Base-by-base conservation (phyloP, 805 yeast genomes). In the Myxozyma monticola region DNA sequence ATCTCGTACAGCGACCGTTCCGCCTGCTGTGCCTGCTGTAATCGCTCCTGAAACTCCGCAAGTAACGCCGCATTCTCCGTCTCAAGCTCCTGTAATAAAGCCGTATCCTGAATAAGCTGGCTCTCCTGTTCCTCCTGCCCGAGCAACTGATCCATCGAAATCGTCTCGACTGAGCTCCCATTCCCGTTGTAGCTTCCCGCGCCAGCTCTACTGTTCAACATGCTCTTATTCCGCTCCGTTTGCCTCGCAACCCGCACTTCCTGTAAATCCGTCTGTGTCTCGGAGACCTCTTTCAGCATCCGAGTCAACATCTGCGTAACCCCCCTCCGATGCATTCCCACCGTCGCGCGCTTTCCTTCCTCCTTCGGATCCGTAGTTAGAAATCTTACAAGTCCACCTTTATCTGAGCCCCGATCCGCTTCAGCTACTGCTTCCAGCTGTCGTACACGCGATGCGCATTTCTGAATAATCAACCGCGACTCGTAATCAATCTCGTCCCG, bases 1-100 rank as follows among this genome's bases (percentile, higher is more conserved):
- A 90, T 83, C 62, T 88, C 96, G 18, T 61, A 60, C 58, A 71
- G 62, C 24, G 73, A 67, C 57, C 61, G 62, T 54, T 71, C 75
- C 2, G 74, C 74, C 33, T 60, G 60, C 36, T 64, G 60, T 2
- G 72, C 73, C 50, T 70, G 67, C 37, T 64, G 66, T 17, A 69
- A 62, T 8, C 68, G 63, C 15, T 63, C 60, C 42, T 65, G 66
- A 34, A 71, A 65, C 38, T 68, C 71, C 9, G 68, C 67, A 6
- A 71, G 60, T 18, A 71, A 60, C 9, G 62, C 69, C 31, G 57
- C 60, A 45, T 69, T 70, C 47, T 71, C 75, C 5, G 46, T 54
- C 39, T 64, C 66, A 8, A 71, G 62, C 31, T 62, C 63, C 45
- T 61, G 67, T 41, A 62, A 45, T 44, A 62, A 56, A 26, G 41